Percentiles rank a stretch among this genome's conserved stretches.
These are phyloP conservation scores for Mediolabrus comicus DNA, from an alignment of 108 stramenopile species.

Conservation along the genomic window DNA sequence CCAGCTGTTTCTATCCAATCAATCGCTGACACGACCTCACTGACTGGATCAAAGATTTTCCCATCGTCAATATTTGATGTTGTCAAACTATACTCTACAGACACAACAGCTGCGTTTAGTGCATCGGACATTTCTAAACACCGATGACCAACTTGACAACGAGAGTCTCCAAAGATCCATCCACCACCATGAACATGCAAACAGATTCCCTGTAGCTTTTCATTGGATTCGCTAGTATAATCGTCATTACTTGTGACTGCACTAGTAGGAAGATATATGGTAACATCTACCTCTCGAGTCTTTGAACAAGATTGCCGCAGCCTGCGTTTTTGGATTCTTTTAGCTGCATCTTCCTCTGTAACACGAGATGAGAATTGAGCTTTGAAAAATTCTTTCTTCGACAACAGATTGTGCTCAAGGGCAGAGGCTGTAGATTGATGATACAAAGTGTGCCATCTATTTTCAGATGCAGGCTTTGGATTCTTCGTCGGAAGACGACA, in stretches of 20 bases:
- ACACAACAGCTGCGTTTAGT: slow-evolving; percentile 37
- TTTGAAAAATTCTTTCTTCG: slow-evolving; percentile 34
- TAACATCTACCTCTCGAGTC: slow-evolving; percentile 24
- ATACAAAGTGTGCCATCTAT: slow-evolving; percentile 14
- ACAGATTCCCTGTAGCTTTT: slow-evolving; percentile 36
- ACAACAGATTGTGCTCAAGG: slow-evolving; percentile 9
- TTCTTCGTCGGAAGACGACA: slow-evolving; percentile 32
- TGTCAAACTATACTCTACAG: slow-evolving; percentile 34
- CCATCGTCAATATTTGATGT: background rate
- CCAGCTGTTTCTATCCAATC: slow-evolving; percentile 39
- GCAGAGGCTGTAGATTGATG: slow-evolving; percentile 7
- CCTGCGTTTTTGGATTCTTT: slow-evolving; percentile 9
- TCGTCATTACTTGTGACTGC: background rate
- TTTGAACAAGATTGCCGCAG: background rate
- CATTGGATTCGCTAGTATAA: background rate
- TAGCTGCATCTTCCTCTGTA: background rate
- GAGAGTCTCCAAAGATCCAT: slow-evolving; percentile 43
- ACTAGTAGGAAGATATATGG: slow-evolving; percentile 23
- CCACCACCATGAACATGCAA: slow-evolving; percentile 47
- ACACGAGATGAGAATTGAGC: slow-evolving; percentile 33
- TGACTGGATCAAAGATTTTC: slow-evolving; percentile 38
- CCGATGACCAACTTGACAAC: slow-evolving; percentile 46
- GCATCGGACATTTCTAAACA: slow-evolving; percentile 38
- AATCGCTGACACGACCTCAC: slow-evolving; percentile 21
- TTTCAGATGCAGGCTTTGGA: slow-evolving; percentile 1